Conservation (phyloP, 2,329 filamentous ascomycete genomes). For the Xylariaceae sp. region DNA sequence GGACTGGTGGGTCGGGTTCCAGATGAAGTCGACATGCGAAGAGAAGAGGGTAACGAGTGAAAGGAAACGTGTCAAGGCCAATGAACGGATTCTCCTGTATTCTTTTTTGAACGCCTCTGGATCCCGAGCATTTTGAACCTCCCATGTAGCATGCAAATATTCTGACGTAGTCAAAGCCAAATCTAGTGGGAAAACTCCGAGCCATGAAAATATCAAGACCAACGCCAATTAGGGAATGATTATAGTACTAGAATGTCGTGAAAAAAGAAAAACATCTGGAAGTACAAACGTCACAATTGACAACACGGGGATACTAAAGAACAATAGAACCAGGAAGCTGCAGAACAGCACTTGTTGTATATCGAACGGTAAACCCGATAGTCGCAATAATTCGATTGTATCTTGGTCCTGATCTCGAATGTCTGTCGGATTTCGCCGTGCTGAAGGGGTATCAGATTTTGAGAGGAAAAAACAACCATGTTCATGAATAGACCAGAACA, state of each 20-base stretch:
- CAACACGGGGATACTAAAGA: too few species aligned
- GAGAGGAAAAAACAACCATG: constrained; percentile 22
- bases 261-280: too few species aligned
- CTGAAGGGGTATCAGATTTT: constrained; percentile 31
- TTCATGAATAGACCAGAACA: constrained; percentile 27
- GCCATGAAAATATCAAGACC: background rate
- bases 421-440: constrained; percentile 17
- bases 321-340: too few species aligned
- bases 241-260: too few species aligned
- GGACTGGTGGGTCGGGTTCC: background rate
- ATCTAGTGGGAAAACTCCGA: background rate
- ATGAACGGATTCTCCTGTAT: background rate
- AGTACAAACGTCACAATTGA: too few species aligned
- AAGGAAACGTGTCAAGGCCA: background rate
- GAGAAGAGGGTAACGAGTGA: background rate
- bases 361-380: background rate
- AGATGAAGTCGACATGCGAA: background rate
- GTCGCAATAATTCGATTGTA: background rate
- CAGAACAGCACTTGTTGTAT: background rate
- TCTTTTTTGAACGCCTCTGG: background rate
- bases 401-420: constrained; percentile 5
- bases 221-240: too few species aligned
- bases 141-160: background rate
- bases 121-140: background rate
- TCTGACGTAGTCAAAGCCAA: background rate